These are phyloP conservation scores for Candida montana DNA, from an alignment of 805 yeast genomes.

Conservation along the genomic window DNA sequence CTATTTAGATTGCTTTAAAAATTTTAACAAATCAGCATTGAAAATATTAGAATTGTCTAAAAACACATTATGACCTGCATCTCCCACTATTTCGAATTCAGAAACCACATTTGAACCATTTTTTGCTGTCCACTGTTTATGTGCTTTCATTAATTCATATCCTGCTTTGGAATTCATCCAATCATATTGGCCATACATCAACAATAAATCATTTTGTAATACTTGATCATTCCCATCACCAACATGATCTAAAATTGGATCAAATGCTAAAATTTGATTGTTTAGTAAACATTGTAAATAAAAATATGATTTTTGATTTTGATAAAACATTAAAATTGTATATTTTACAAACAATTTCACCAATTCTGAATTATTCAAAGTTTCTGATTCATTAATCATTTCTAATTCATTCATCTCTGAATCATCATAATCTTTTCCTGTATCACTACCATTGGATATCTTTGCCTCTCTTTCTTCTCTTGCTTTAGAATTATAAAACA, in stretches of 20 bases:
- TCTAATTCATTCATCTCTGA: not conserved
- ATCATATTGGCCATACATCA: slow-evolving; percentile 62
- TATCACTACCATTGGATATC: not conserved
- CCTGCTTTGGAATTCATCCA: slow-evolving; percentile 68
- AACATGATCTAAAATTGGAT: slow-evolving; percentile 61
- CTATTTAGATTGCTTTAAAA: slow-evolving; percentile 19
- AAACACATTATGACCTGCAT: slow-evolving; percentile 75
- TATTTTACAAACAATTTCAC: slow-evolving; percentile 18
- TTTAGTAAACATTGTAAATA: slow-evolving; percentile 15
- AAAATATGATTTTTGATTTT: slow-evolving; percentile 16
- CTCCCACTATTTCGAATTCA: slow-evolving; percentile 30
- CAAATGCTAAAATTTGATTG: slow-evolving; percentile 45
- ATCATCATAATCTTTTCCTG: not conserved
- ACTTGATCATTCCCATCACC: slow-evolving; percentile 5
- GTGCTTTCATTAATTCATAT: slow-evolving; percentile 17
- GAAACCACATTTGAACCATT: not conserved
- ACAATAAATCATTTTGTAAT: slow-evolving; percentile 27
- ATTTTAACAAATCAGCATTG: slow-evolving; percentile 38
- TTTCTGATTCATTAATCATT: slow-evolving; percentile 19
- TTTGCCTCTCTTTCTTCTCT: not conserved
- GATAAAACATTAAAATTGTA: slow-evolving; percentile 20
- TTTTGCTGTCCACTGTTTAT: slow-evolving; percentile 7
- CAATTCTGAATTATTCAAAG: slow-evolving; percentile 18
- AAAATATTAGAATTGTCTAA: slow-evolving; percentile 58
- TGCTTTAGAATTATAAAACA: slow-evolving; percentile 6